Percentiles rank a stretch among this genome's conserved stretches.
Evolutionary conservation across 164 flowering plant genomes (phyloP).

Genomic region (Tinospora cordifolia): DNA sequence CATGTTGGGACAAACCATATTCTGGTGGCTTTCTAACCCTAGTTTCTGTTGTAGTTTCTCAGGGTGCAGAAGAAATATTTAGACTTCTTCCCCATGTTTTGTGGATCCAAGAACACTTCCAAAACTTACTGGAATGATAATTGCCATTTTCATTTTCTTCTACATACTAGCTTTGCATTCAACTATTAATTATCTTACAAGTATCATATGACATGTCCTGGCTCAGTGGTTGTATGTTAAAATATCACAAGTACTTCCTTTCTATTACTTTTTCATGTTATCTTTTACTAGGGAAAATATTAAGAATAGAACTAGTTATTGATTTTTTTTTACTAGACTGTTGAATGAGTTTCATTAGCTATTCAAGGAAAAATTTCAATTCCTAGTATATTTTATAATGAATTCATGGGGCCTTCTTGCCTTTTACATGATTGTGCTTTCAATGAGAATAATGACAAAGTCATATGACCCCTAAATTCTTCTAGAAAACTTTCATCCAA

Average conservation of each 20-base stretch:
- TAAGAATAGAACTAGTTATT: no score
- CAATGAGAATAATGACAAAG: no score
- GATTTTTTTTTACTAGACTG: no score
- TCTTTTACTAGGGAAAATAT: neutral
- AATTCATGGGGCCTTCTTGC: no score
- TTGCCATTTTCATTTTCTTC: neutral
- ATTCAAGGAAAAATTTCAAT: no score
- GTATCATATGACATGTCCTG: neutral
- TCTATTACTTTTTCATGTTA: neutral
- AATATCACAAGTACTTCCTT: neutral
- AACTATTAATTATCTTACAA: neutral
- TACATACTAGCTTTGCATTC: neutral
- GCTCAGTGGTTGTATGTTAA: no score
- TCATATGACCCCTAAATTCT: no score
- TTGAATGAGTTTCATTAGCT: no score
- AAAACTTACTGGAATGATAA: slow-evolving; percentile 53
- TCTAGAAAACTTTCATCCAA: no score
- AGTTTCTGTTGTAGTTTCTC: slow-evolving; percentile 54
- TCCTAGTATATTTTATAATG: no score
- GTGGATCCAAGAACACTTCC: slow-evolving; percentile 78
- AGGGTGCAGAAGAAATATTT: slow-evolving; percentile 90
- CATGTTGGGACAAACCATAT: slow-evolving; percentile 31
- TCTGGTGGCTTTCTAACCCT: neutral
- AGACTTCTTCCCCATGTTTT: slow-evolving; percentile 94
- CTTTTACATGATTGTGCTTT: no score